Base-by-base conservation (phyloP, 225 moss, liverwort and hornwort genomes). In the Pseudisothecium myosuroides region DNA sequence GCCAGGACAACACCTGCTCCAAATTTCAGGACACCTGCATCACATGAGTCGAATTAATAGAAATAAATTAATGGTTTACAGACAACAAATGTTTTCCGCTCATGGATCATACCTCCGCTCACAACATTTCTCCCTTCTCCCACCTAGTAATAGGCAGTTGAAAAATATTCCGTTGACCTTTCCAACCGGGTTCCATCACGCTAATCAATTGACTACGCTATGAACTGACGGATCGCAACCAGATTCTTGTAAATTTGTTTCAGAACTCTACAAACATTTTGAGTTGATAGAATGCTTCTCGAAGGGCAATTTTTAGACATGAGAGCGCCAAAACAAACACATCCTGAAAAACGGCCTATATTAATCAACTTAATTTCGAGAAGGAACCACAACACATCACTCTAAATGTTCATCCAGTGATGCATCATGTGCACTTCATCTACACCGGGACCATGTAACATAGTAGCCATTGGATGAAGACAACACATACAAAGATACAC, bases 1-100 rank as follows among this genome's bases (percentile, higher is more conserved):
- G 96, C 96, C 80, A 98, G 91, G n/a, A 94, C 92, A 77, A 96
- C 84, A 50, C 94, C 94, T 81, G 96, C 98, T 83, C 93, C 98
- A 90, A 98, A 90, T 88, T 93, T 88, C 78, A 95, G 27, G 80
- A 76, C 50, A 87, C 95, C 98, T 96, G 94, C 89, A 96, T 85
- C 71, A 90, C 69, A 89, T 71, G 52, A 65, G 20, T 83, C 50
- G 81, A 85, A 41, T 76, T 76, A 76, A 60, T 82, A 75, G 34
- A 85, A 14, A 67, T 54, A 27, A 79, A 68, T 64, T 47, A n/a
- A 81, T 32, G 28, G 4, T 31, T 41, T 29, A 61, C 50, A 77
- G 49, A 75, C 73, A 59, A 24, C 12, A 68, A 56, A 21, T 47
- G 49, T 31, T 60, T 41, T 67, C 45, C 72, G 75, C 83, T 86